Conservation (phyloP, 2,329 filamentous ascomycete genomes). For the Verticillium nonalfalfae region DNA sequence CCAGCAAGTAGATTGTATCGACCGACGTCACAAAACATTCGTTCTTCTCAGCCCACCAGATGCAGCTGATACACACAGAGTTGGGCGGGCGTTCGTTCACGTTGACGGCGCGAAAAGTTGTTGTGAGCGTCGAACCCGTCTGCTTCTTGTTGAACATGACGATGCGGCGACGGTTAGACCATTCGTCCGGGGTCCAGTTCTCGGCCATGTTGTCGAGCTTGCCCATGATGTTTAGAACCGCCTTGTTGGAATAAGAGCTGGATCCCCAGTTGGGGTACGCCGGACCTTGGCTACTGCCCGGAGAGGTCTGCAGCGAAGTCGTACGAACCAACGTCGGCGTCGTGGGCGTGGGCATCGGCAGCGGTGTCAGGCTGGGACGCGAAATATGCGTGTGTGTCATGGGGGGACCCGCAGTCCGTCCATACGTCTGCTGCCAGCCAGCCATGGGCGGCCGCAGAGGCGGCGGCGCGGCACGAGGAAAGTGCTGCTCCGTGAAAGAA, state of each 20-base stretch:
- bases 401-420: conserved; percentile 21
- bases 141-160: conserved; percentile 85
- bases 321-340: conserved; percentile 48
- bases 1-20: conserved; percentile 91
- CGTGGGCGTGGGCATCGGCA: conserved; percentile 39
- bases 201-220: conserved; percentile 80
- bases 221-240: conserved; percentile 75
- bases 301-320: conserved; percentile 41
- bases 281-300: conserved; percentile 31
- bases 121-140: conserved; percentile 71
- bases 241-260: conserved; percentile 72
- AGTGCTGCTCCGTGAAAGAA: conserved; percentile 41
- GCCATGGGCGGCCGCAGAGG: conserved; percentile 29
- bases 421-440: conserved; percentile 36
- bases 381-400: conserved; percentile 33
- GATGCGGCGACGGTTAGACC: conserved; percentile 70
- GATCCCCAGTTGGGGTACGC: conserved; percentile 67
- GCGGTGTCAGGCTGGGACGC: conserved; percentile 38
- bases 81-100: conserved; percentile 73
- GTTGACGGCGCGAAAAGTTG: conserved; percentile 72
- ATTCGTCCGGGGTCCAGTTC: conserved; percentile 78
- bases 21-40: conserved; percentile 95
- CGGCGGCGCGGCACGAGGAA: conserved; percentile 26
- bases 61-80: conserved; percentile 94
- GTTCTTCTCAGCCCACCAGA: conserved; percentile 88